Percentiles rank a stretch among this genome's conserved stretches.
These are phyloP conservation scores for Pleoardoris graminearum DNA, from an alignment of 2,329 filamentous ascomycete genomes.

Conservation along the genomic window DNA sequence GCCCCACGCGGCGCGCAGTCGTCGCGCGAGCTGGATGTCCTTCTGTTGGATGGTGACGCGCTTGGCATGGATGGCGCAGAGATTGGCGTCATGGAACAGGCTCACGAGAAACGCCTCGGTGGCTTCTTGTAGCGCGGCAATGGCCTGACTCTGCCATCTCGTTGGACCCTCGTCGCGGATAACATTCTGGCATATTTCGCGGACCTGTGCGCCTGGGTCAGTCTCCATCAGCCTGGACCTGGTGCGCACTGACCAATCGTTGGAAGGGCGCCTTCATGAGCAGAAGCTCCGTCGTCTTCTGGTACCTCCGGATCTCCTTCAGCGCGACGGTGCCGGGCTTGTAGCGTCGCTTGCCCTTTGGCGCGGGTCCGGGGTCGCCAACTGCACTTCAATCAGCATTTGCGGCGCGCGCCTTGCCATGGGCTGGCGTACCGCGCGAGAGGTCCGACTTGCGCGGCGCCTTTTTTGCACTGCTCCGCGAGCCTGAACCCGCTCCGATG, in stretches of 20 bases:
- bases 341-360: slow-evolving; percentile 46
- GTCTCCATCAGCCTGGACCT: no score
- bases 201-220: slow-evolving; percentile 54
- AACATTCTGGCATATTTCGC: slow-evolving; percentile 67
- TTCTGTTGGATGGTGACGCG: slow-evolving; percentile 98
- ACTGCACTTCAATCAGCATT: slow-evolving; percentile 19
- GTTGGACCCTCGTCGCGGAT: slow-evolving; percentile 72
- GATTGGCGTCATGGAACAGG: slow-evolving; percentile 97
- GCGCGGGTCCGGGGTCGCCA: slow-evolving; percentile 40
- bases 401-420: not conserved
- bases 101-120: slow-evolving; percentile 98
- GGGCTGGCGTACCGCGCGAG: not conserved
- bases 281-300: slow-evolving; percentile 94
- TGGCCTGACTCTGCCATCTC: slow-evolving; percentile 92
- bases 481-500: slow-evolving; percentile 23
- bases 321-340: slow-evolving; percentile 83
- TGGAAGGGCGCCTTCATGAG: slow-evolving; percentile 98
- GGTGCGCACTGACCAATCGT: slow-evolving; percentile 66
- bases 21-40: slow-evolving; percentile 94
- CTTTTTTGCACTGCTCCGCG: not conserved
- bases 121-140: slow-evolving; percentile 96
- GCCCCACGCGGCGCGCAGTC: slow-evolving; percentile 77
- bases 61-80: slow-evolving; percentile 99
- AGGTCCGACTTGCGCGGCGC: not conserved
- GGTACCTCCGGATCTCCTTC: slow-evolving; percentile 97